These are phyloP conservation scores for Silene noctiflora DNA, from an alignment of 179 eudicot genomes.

Conservation along the genomic window DNA sequence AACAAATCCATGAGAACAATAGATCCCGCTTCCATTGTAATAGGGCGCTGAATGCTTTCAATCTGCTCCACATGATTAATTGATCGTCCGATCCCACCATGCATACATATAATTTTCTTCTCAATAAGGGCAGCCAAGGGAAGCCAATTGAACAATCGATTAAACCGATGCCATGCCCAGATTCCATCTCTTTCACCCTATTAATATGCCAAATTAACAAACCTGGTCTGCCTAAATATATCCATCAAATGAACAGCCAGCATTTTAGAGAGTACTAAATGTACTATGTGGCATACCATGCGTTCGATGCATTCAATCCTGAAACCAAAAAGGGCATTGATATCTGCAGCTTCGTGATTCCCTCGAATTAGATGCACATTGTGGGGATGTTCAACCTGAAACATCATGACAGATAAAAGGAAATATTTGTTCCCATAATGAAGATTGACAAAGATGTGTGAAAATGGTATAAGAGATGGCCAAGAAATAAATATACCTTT, in stretches of 20 bases:
- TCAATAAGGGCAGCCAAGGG: conserved; percentile 96
- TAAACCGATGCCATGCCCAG: conserved; percentile 99
- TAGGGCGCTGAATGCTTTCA: conserved; percentile 93
- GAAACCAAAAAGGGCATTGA: conserved; percentile 98
- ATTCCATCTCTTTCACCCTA: conserved; percentile 99
- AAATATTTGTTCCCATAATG: neutral
- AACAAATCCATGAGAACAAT: conserved; percentile 97
- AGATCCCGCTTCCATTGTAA: conserved; percentile 99
- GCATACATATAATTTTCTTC: conserved; percentile 98
- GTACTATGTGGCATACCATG: conserved; percentile 52
- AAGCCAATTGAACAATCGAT: conserved; percentile 97
- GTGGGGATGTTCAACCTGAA: conserved; percentile 83
- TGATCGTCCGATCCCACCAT: conserved; percentile 98
- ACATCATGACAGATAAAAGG: conserved; percentile 19
- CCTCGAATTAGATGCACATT: conserved; percentile 96
- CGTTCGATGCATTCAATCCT: conserved; percentile 99
- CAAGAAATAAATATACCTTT: conserved; percentile 50
- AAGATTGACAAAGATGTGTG: neutral
- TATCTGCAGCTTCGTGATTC: conserved; percentile 99
- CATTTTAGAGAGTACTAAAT: neutral
- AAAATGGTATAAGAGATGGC: conserved; percentile 5
- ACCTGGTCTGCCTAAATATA: conserved; percentile 7
- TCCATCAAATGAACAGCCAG: conserved; percentile 6
- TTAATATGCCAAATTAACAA: conserved; percentile 19
- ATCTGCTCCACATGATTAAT: conserved; percentile 96